phyloP scores from a whole-genome alignment of 2,329 filamentous ascomycete genomes.

The Bipolaris victoriae region DNA sequence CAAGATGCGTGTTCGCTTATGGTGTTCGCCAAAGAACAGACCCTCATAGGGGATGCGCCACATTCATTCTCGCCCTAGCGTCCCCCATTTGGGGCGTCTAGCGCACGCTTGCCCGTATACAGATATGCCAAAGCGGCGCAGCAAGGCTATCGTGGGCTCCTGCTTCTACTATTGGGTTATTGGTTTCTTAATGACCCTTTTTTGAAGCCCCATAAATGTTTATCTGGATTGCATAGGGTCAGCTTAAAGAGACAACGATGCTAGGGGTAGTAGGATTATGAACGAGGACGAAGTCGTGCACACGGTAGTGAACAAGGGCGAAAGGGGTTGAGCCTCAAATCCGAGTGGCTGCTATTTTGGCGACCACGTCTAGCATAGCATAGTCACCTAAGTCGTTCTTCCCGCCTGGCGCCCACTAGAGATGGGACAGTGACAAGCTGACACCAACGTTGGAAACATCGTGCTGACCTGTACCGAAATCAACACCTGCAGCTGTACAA shows the following conservation, averaged over 20 bases:
- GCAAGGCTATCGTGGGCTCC: not conserved
- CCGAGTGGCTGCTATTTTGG: not conserved
- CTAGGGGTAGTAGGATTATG: not conserved
- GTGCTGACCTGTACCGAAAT: not conserved
- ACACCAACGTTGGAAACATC: not conserved
- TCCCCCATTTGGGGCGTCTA: conserved; percentile 1
- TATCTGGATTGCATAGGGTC: not conserved
- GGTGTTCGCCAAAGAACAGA: conserved; percentile 18
- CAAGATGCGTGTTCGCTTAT: not conserved
- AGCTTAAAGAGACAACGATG: not conserved
- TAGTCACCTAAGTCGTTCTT: not conserved
- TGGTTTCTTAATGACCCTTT: not conserved
- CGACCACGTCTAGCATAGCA: not conserved
- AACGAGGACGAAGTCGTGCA: not conserved
- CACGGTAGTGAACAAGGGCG: not conserved
- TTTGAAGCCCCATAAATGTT: conserved; percentile 14
- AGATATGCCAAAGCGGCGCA: conserved; percentile 7
- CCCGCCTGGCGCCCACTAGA: not conserved
- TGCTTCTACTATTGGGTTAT: not conserved
- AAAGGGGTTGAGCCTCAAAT: not conserved
- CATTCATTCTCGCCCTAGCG: conserved; percentile 8
- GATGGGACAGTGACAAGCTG: not conserved
- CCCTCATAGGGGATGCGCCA: conserved; percentile 18
- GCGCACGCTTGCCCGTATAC: conserved; percentile 2
- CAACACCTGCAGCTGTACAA: not conserved